Evolutionary conservation across 2,329 filamentous ascomycete genomes (phyloP).

Genomic region (Cercospora citrullina): DNA sequence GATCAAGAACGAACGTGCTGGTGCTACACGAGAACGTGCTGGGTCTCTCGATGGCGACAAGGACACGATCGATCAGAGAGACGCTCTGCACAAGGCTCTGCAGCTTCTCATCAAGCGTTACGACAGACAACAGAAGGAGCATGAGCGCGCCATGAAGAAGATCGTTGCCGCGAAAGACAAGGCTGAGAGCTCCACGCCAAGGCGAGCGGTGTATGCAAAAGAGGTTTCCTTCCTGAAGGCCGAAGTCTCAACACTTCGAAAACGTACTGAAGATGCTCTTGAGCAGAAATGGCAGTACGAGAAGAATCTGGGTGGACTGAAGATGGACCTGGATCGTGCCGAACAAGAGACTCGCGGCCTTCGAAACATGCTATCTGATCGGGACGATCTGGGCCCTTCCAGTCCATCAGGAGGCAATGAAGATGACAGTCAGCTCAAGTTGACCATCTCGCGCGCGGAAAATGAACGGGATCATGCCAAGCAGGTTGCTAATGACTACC

Average conservation of each 20-base stretch:
- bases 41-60: slow-evolving; percentile 61
- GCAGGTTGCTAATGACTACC: slow-evolving; percentile 63
- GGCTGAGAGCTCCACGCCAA: slow-evolving; percentile 65
- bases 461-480: slow-evolving; percentile 72
- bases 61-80: slow-evolving; percentile 89
- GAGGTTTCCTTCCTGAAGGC: slow-evolving; percentile 78
- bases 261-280: slow-evolving; percentile 86
- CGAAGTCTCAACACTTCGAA: slow-evolving; percentile 81
- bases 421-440: slow-evolving; percentile 55
- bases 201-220: slow-evolving; percentile 75
- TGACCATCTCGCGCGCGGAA: slow-evolving; percentile 67
- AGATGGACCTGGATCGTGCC: slow-evolving; percentile 95
- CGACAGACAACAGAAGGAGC: slow-evolving; percentile 78
- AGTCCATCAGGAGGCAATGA: slow-evolving; percentile 37
- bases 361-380: slow-evolving; percentile 73
- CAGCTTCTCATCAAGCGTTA: slow-evolving; percentile 84
- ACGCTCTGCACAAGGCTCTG: slow-evolving; percentile 84
- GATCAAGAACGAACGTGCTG: slow-evolving; percentile 40
- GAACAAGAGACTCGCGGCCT: slow-evolving; percentile 90
- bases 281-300: slow-evolving; percentile 97
- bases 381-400: slow-evolving; percentile 64
- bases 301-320: slow-evolving; percentile 81
- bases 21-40: slow-evolving; percentile 44
- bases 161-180: slow-evolving; percentile 78
- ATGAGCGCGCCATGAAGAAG: slow-evolving; percentile 73